phyloP scores from a whole-genome alignment of 805 yeast species.

The Maudiozyma saulgeensis region DNA sequence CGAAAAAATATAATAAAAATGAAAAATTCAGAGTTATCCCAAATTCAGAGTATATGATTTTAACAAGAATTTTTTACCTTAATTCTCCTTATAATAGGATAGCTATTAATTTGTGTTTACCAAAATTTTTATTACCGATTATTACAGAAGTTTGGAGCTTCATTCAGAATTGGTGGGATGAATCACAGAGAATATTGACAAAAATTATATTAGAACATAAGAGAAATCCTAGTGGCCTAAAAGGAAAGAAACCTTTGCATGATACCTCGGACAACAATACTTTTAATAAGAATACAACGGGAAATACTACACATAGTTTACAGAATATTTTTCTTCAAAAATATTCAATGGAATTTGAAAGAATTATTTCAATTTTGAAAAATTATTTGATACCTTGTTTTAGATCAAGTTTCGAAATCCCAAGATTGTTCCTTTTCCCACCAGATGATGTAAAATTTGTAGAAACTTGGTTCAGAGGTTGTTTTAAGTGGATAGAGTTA shows the following conservation, averaged over 20 bases:
- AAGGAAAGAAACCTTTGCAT: not conserved
- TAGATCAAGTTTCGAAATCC: conserved; percentile 25
- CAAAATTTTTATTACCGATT: conserved; percentile 18
- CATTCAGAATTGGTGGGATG: conserved; percentile 23
- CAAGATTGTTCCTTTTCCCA: conserved; percentile 31
- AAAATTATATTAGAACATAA: not conserved
- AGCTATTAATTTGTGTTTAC: conserved; percentile 29
- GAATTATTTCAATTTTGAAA: conserved; percentile 21
- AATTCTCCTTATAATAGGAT: conserved; percentile 17
- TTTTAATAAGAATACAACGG: no score
- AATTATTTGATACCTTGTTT: conserved; percentile 25
- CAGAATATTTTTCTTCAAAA: conserved; percentile 7
- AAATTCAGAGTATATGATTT: conserved; percentile 24
- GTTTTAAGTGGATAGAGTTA: conserved; percentile 34
- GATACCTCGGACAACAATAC: not conserved
- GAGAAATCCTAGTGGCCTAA: not conserved
- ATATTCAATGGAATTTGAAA: conserved; percentile 16
- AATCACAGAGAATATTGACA: conserved; percentile 17
- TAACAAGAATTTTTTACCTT: conserved; percentile 28
- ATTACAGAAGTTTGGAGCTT: conserved; percentile 29
- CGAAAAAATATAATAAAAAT: conserved; percentile 9
- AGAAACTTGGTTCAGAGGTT: conserved; percentile 32
- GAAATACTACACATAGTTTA: not conserved
- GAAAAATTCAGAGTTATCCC: conserved; percentile 25
- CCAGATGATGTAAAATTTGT: conserved; percentile 21